Base-by-base conservation (phyloP, 495 filamentous ascomycete genomes). In the Podospora didyma region DNA sequence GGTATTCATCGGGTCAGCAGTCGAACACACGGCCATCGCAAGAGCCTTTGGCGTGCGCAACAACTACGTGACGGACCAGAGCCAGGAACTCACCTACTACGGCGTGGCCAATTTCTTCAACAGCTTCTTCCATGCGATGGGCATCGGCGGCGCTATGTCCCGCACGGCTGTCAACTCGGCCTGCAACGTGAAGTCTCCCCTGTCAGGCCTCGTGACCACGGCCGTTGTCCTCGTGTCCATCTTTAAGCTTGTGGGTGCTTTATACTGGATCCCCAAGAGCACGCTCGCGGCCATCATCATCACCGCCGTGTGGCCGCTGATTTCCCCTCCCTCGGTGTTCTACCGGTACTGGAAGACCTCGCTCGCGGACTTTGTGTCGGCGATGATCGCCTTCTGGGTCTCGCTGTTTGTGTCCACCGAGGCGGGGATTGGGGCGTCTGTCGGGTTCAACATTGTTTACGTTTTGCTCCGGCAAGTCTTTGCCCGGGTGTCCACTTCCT, bases 221-320 rank as follows among this genome's bases (percentile, higher is more conserved):
- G 75, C 71, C 44, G 73, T 76, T 47, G 74, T 81, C 31, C 67
- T 81, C 23, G 42, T 79, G 19, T 77, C 71, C 42, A 73, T 79
- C 41, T 79, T 74, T 53, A 72, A 75, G 53, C 73, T 81, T 20
- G 75, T 74, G 2, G 71, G 69, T 14, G 74, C 75, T 0, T 65
- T 81, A 0, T 81, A 75, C 61, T 81, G 78, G 78, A 72, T 79
- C 44, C 78, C 78, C n/a, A 76, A 76, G 44, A 61, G 76, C 0
- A 79, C 74, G 0, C 65, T 79, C 9, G 65, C 76, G 0, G 78
- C 77, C 17, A 79, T 75, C 51, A 75, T 76, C 44, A 76, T 79
- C 54, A 70, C 69, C 49, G 77, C 76, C 28, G 73, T 78, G 9
- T 71, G 69, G 44, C 74, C 75, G 24, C 65, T 81, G 12, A 73